Evolutionary conservation across 176 grass and related monocot species (phyloP).

Genomic region (Urochloa ruziziensis): DNA sequence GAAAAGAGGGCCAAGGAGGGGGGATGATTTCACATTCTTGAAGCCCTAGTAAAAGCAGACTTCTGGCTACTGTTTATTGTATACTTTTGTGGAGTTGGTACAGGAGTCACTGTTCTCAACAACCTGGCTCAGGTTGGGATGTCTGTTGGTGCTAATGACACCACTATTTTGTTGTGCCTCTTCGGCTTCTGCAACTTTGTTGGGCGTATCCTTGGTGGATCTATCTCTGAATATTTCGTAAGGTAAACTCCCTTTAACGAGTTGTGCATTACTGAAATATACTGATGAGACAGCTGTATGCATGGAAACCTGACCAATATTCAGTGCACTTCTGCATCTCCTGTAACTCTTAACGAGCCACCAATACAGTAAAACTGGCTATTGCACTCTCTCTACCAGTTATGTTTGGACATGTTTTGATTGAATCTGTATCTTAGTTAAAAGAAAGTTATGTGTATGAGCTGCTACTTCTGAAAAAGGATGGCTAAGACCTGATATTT

Average conservation of each 20-base stretch:
- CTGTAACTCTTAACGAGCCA: background rate
- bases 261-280: background rate
- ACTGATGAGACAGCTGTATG: too few relatives aligned
- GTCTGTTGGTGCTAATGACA: slow-evolving; percentile 74
- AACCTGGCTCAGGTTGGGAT: slow-evolving; percentile 93
- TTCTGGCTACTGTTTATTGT: slow-evolving; percentile 83
- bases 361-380: too few relatives aligned
- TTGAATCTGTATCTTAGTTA: too few relatives aligned
- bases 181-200: slow-evolving; percentile 89
- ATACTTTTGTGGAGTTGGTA: slow-evolving; percentile 91
- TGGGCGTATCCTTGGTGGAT: slow-evolving; percentile 74
- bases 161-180: slow-evolving; percentile 75
- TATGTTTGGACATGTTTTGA: background rate
- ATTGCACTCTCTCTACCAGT: background rate
- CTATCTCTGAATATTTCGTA: slow-evolving; percentile 80
- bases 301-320: too few relatives aligned
- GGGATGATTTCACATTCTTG: slow-evolving; percentile 88
- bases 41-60: slow-evolving; percentile 87
- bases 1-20: slow-evolving; percentile 76
- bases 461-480: background rate
- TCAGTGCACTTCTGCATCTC: background rate
- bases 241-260: slow-evolving; percentile 52
- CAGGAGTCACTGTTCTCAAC: slow-evolving; percentile 88
- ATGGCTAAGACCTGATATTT: slow-evolving; percentile 1
- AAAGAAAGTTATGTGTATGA: background rate